Percentiles rank a stretch among this genome's conserved stretches.
phyloP scores from a whole-genome alignment of 352 stramenopile genomes.

The Chrysophaeum taylorii region DNA sequence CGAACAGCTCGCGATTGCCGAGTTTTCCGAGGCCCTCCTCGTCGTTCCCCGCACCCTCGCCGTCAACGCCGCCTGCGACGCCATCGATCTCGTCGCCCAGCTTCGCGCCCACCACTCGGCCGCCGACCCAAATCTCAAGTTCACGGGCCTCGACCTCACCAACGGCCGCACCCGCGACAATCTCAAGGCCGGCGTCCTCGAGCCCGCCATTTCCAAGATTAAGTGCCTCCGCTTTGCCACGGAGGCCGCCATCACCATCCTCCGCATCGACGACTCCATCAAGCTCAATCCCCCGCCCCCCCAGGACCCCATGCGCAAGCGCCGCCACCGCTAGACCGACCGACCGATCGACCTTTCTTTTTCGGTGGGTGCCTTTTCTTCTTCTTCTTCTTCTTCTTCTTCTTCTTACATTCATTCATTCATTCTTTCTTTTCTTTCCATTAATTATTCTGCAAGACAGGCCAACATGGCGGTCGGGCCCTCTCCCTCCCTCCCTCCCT shows the following conservation, averaged over 20 bases:
- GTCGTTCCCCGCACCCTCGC: conserved; percentile 98
- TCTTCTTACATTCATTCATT: too few species aligned
- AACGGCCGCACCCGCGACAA: conserved; percentile 89
- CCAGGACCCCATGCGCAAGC: too few species aligned
- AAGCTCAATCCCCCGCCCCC: conserved; percentile 38
- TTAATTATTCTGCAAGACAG: too few species aligned
- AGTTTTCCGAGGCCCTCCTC: conserved; percentile 94
- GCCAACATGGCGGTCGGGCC: too few species aligned
- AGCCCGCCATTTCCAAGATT: conserved; percentile 99
- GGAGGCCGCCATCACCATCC: conserved; percentile 97
- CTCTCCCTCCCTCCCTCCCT: too few species aligned
- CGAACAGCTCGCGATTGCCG: conserved; percentile 96
- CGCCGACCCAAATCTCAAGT: conserved; percentile 52
- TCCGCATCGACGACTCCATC: conserved; percentile 98
- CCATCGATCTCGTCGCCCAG: conserved; percentile 92
- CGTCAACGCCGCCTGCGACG: conserved; percentile 98
- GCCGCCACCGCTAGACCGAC: too few species aligned
- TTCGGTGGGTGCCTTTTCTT: too few species aligned
- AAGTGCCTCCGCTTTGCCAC: conserved; percentile 98
- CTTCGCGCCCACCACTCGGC: conserved; percentile 78
- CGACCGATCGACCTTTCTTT: too few species aligned
- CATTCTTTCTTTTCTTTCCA: too few species aligned
- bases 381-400: too few species aligned
- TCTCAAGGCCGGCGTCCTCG: conserved; percentile 88
- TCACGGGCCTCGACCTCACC: conserved; percentile 87